phyloP scores from a whole-genome alignment of 2,329 filamentous ascomycete genomes.

The Hypomyces rosellus region DNA sequence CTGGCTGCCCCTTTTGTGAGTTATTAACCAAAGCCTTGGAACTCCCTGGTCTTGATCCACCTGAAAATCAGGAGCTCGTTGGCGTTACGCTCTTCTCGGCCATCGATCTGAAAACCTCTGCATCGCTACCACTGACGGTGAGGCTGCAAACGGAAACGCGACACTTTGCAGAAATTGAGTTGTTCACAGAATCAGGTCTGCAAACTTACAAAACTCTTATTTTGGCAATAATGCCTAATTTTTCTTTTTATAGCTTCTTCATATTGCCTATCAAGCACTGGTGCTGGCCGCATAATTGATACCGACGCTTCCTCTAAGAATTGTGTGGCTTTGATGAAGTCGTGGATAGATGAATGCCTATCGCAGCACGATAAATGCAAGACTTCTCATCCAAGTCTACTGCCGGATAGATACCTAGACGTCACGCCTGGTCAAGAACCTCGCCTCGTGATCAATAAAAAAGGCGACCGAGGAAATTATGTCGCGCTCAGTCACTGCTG shows the following conservation, averaged over 20 bases:
- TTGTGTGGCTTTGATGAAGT: neutral
- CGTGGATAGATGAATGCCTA: neutral
- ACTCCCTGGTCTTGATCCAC: neutral
- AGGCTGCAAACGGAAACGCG: neutral
- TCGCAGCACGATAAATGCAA: neutral
- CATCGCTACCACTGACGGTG: neutral
- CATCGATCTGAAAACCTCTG: neutral
- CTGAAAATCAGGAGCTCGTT: neutral
- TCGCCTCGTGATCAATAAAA: neutral
- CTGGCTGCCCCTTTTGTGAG: neutral
- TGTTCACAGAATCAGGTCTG: neutral
- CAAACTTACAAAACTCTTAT: too few relatives aligned
- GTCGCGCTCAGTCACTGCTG: constrained; percentile 13
- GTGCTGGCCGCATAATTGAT: neutral
- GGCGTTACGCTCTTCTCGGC: neutral
- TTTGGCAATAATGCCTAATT: too few relatives aligned
- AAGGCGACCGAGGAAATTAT: constrained; percentile 1
- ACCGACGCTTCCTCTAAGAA: neutral
- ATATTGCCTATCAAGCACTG: neutral
- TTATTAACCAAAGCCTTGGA: neutral
- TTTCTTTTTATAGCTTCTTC: too few relatives aligned
- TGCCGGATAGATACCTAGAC: neutral
- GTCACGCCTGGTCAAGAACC: neutral
- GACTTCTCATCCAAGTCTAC: neutral
- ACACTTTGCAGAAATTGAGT: neutral